Evolutionary conservation across 148 eudicot species (phyloP).

Genomic region (Dianthus caryophyllus): DNA sequence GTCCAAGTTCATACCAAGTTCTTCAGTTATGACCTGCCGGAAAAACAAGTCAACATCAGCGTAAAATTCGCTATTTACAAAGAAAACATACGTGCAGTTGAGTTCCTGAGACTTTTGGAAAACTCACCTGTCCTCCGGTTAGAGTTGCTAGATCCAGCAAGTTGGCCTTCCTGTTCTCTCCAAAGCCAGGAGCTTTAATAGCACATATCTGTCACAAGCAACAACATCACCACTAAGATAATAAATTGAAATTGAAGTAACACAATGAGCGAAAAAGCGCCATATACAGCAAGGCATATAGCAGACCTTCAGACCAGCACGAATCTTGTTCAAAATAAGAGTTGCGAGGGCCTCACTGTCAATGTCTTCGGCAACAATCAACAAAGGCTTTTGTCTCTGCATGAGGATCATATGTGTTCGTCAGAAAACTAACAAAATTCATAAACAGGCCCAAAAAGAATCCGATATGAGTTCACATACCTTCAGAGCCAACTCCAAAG

Average conservation of each 20-base stretch:
- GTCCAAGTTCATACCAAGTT: constrained; percentile 87
- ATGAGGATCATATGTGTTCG: too few species aligned
- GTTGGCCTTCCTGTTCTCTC: constrained; percentile 76
- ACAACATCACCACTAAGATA: too few species aligned
- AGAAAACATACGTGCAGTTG: too few species aligned
- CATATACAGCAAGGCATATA: too few species aligned
- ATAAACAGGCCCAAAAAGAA: too few species aligned
- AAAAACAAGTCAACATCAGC: too few species aligned
- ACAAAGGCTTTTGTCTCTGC: constrained; percentile 80
- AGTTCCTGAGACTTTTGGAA: too few species aligned
- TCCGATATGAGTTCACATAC: constrained; percentile 30
- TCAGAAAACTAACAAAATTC: too few species aligned
- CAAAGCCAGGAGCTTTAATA: constrained; percentile 93
- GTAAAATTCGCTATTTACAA: too few species aligned
- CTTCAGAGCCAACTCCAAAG: constrained; percentile 90
- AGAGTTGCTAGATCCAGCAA: constrained; percentile 84
- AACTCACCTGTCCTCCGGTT: constrained; percentile 75
- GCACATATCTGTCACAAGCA: constrained; percentile 89
- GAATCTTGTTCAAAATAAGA: constrained; percentile 86
- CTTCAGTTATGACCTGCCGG: constrained; percentile 75
- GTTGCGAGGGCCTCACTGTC: constrained; percentile 98
- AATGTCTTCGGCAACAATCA: constrained; percentile 91
- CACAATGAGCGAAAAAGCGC: too few species aligned
- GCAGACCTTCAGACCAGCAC: constrained; percentile 87
- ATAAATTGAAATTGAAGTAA: too few species aligned